phyloP scores from a whole-genome alignment of 176 grass and related monocot species.

The Elaeis guineensis region DNA sequence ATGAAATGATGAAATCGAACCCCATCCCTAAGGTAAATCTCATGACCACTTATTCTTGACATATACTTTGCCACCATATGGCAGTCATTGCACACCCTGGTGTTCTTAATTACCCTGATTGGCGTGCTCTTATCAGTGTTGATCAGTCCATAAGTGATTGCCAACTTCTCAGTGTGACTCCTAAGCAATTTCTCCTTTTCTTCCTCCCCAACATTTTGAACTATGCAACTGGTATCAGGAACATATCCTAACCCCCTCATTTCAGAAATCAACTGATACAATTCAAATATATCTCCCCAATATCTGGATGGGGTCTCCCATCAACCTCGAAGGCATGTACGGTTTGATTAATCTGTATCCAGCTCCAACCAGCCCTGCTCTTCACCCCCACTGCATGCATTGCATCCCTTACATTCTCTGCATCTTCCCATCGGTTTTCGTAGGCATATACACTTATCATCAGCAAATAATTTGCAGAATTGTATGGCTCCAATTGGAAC shows the following conservation, averaged over 20 bases:
- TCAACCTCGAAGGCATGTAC: constrained; percentile 70
- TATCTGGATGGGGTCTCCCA: constrained; percentile 41
- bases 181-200: constrained; percentile 65
- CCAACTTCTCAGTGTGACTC: constrained; percentile 72
- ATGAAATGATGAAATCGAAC: constrained; percentile 68
- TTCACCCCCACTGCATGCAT: constrained; percentile 56
- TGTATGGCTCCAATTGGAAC: constrained; percentile 61
- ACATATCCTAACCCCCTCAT: constrained; percentile 57
- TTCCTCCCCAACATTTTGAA: constrained; percentile 48
- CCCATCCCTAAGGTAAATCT: constrained; percentile 54
- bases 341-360: constrained; percentile 50
- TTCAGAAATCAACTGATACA: constrained; percentile 26
- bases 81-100: constrained; percentile 77
- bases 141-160: constrained; percentile 62
- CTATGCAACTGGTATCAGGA: constrained; percentile 52
- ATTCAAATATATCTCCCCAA: constrained; percentile 51
- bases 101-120: constrained; percentile 80
- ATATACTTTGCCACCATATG: constrained; percentile 57
- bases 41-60: constrained; percentile 25
- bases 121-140: constrained; percentile 32
- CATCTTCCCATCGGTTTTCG: constrained; percentile 62
- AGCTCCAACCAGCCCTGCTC: constrained; percentile 54
- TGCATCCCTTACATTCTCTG: constrained; percentile 56
- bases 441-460: constrained; percentile 72
- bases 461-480: constrained; percentile 69